These are phyloP conservation scores for Diplodia sapinea DNA, from an alignment of 2,329 filamentous ascomycete species.

Conservation along the genomic window DNA sequence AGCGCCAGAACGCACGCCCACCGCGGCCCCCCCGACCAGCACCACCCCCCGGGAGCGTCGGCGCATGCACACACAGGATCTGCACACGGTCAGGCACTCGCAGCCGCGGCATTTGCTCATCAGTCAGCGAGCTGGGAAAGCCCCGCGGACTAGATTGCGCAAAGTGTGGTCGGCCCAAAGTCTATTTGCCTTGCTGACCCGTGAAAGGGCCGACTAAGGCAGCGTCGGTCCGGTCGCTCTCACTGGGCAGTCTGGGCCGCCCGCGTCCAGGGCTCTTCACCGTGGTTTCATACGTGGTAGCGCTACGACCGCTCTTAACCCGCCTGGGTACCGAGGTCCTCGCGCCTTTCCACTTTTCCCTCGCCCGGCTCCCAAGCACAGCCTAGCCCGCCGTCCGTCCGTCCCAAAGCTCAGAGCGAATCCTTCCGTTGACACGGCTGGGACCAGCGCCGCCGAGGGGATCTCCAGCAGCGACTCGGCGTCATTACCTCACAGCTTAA, in stretches of 20 bases:
- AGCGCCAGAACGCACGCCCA: constrained; percentile 25
- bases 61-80: constrained; percentile 27
- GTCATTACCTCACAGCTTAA: constrained; percentile 47
- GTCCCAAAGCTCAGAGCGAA: constrained; percentile 25
- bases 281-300: constrained; percentile 32
- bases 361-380: constrained; percentile 28
- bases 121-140: constrained; percentile 30
- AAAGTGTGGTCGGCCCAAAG: constrained; percentile 28
- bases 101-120: constrained; percentile 31
- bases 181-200: constrained; percentile 31
- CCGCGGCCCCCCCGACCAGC: constrained; percentile 3
- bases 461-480: constrained; percentile 33
- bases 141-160: constrained; percentile 29
- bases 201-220: constrained; percentile 32
- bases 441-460: constrained; percentile 22
- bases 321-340: constrained; percentile 31
- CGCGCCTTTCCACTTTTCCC: constrained; percentile 31
- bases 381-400: constrained; percentile 28
- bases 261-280: constrained; percentile 28
- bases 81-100: constrained; percentile 27
- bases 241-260: constrained; percentile 31
- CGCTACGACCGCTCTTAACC: constrained; percentile 30
- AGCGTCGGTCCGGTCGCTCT: constrained; percentile 31
- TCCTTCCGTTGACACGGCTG: constrained; percentile 29
- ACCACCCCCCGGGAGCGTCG: constrained; percentile 19